A percentile compares a stretch with the other conserved stretches of the same genome.
These are phyloP conservation scores for Ganoderma leucocontextum DNA, from an alignment of 1,284 basidiomycete species.

Conservation along the genomic window DNA sequence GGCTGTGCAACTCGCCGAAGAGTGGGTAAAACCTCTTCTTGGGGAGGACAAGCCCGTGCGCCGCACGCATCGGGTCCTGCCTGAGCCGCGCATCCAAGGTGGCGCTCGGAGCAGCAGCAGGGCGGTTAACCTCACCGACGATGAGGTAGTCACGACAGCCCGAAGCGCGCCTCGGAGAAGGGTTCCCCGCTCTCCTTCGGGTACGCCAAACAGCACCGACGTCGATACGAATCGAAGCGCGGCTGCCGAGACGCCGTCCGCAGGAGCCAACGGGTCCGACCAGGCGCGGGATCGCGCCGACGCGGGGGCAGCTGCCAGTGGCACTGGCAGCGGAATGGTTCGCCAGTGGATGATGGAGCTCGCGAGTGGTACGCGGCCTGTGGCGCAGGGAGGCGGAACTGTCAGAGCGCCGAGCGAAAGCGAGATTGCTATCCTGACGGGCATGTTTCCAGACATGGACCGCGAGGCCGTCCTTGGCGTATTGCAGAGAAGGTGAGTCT, in stretches of 20 bases:
- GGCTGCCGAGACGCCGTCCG: conserved; percentile 16
- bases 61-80: conserved; percentile 65
- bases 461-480: conserved; percentile 81
- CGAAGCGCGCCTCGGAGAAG: conserved; percentile 32
- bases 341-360: conserved; percentile 86
- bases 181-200: not conserved
- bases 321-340: conserved; percentile 54
- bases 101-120: conserved; percentile 34
- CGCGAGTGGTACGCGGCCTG: conserved; percentile 64
- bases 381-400: conserved; percentile 49
- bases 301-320: conserved; percentile 18
- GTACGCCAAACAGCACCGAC: not conserved
- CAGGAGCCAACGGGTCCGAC: conserved; percentile 18
- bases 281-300: conserved; percentile 12
- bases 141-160: conserved; percentile 68
- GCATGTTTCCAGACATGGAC: conserved; percentile 85
- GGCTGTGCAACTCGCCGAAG: conserved; percentile 29
- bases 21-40: conserved; percentile 37
- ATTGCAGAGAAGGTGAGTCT: conserved; percentile 81
- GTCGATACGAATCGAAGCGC: conserved; percentile 5
- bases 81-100: conserved; percentile 45
- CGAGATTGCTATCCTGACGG: conserved; percentile 77
- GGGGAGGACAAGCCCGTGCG: conserved; percentile 44
- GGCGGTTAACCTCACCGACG: conserved; percentile 42
- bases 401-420: conserved; percentile 76